Conservation (phyloP, 2,329 filamentous ascomycete species). For the Ceratocystis cubensis region DNA sequence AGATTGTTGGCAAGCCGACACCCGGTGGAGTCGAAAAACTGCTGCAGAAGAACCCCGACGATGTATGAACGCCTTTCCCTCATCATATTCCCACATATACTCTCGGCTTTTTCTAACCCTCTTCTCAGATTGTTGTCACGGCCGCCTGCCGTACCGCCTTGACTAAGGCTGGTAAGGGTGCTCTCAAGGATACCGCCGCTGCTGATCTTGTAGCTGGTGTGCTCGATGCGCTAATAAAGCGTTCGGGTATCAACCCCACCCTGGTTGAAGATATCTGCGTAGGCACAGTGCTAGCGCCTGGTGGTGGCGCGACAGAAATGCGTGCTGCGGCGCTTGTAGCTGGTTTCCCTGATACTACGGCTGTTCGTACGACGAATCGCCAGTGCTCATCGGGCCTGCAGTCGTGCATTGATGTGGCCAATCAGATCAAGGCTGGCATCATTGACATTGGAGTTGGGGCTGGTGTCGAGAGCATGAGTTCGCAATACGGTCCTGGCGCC, state of each 20-base stretch:
- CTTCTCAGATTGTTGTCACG: conserved; percentile 65
- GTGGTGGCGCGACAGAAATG: conserved; percentile 93
- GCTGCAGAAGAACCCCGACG: conserved; percentile 53
- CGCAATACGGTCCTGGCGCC: conserved; percentile 77
- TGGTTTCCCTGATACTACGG: conserved; percentile 73
- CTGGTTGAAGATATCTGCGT: conserved; percentile 89
- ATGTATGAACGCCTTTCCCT: conserved; percentile 36
- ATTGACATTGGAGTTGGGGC: conserved; percentile 91
- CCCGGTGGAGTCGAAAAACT: conserved; percentile 42
- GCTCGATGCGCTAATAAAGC: conserved; percentile 67
- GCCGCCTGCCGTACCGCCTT: conserved; percentile 82
- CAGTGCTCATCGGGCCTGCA: conserved; percentile 91
- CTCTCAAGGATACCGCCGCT: conserved; percentile 86
- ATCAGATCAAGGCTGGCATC: conserved; percentile 82
- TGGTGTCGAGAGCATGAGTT: conserved; percentile 92
- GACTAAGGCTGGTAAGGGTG: conserved; percentile 84
- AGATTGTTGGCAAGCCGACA: conserved; percentile 49
- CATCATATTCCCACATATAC: not conserved
- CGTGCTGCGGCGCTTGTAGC: conserved; percentile 81
- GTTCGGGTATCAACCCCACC: conserved; percentile 76
- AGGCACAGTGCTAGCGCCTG: conserved; percentile 80
- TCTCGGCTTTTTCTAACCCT: not conserved
- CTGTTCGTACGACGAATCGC: conserved; percentile 81
- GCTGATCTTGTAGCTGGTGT: conserved; percentile 76
- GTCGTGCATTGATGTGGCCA: conserved; percentile 85